phyloP scores from a whole-genome alignment of 2,329 filamentous ascomycete genomes.

The Pleomassaria siparia region DNA sequence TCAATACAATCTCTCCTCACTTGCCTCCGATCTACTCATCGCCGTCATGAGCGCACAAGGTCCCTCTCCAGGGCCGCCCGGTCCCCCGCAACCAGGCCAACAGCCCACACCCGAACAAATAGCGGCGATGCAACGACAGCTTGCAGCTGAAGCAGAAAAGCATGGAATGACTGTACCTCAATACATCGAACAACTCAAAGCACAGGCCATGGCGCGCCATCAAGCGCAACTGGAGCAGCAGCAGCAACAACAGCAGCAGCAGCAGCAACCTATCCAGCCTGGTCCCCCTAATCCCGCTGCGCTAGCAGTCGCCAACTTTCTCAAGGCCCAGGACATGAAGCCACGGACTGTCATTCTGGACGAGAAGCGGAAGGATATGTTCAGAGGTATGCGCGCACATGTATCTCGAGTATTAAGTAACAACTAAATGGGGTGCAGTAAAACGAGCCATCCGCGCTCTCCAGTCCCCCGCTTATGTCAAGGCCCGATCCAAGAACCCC shows the following conservation, averaged over 20 bases:
- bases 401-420: background rate
- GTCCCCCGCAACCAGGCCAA: constrained; percentile 43
- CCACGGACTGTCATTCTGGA: constrained; percentile 88
- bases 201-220: constrained; percentile 58
- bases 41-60: constrained; percentile 3
- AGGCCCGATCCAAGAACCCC: constrained; percentile 85
- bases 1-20: background rate
- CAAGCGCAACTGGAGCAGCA: constrained; percentile 49
- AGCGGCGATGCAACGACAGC: constrained; percentile 76
- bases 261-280: constrained; percentile 68
- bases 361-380: constrained; percentile 97
- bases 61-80: constrained; percentile 11
- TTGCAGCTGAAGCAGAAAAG: constrained; percentile 80
- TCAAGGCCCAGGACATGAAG: constrained; percentile 84
- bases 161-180: constrained; percentile 82
- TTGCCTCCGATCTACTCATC: background rate
- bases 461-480: constrained; percentile 84
- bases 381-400: constrained; percentile 66
- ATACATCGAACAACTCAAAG: constrained; percentile 65
- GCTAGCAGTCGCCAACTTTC: constrained; percentile 84
- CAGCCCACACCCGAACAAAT: constrained; percentile 82
- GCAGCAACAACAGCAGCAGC: constrained; percentile 45
- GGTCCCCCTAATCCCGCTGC: constrained; percentile 87
- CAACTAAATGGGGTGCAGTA: constrained; percentile 56
- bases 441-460: constrained; percentile 93